Percentiles rank a stretch among this genome's conserved stretches.
Conservation (phyloP, 257 asterid species). For the Primulina huaijiensis region DNA sequence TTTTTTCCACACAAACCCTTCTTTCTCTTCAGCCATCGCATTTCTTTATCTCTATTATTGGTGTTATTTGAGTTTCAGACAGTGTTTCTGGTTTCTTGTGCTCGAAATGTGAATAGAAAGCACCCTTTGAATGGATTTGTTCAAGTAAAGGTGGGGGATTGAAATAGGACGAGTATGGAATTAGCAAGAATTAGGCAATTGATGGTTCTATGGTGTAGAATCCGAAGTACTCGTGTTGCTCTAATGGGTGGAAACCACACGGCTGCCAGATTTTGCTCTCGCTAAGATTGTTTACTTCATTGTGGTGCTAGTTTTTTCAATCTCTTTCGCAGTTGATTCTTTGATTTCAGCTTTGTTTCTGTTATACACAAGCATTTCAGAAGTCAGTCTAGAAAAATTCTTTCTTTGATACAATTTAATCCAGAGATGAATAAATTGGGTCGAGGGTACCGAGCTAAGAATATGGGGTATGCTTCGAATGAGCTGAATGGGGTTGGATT, state of each 20-base stretch:
- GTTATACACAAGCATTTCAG: background rate
- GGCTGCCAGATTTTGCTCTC: slow-evolving; percentile 69
- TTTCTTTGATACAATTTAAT: background rate
- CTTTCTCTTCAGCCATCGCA: background rate
- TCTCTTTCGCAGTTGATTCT: slow-evolving; percentile 33
- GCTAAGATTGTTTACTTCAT: slow-evolving; percentile 31
- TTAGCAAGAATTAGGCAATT: slow-evolving; percentile 51
- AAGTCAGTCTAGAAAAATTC: background rate
- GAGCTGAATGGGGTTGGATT: slow-evolving; percentile 28
- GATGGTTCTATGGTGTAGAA: slow-evolving; percentile 46
- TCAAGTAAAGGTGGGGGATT: slow-evolving; percentile 11
- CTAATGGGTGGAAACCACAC: slow-evolving; percentile 84
- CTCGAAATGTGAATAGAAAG: background rate
- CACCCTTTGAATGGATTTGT: slow-evolving; percentile 11
- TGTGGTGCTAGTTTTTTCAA: slow-evolving; percentile 20
- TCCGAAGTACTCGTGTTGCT: slow-evolving; percentile 43
- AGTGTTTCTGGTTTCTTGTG: slow-evolving; percentile 17
- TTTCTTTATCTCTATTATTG: slow-evolving; percentile 4
- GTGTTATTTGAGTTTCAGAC: slow-evolving; percentile 27
- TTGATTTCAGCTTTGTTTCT: background rate
- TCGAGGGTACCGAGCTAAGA: slow-evolving; percentile 26
- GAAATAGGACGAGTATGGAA: slow-evolving; percentile 40
- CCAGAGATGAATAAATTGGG: slow-evolving; percentile 37
- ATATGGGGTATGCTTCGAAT: slow-evolving; percentile 7
- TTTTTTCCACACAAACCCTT: slow-evolving; percentile 7